phyloP scores from a whole-genome alignment of 257 asterid genomes.

The Oldenlandia corymbosa region DNA sequence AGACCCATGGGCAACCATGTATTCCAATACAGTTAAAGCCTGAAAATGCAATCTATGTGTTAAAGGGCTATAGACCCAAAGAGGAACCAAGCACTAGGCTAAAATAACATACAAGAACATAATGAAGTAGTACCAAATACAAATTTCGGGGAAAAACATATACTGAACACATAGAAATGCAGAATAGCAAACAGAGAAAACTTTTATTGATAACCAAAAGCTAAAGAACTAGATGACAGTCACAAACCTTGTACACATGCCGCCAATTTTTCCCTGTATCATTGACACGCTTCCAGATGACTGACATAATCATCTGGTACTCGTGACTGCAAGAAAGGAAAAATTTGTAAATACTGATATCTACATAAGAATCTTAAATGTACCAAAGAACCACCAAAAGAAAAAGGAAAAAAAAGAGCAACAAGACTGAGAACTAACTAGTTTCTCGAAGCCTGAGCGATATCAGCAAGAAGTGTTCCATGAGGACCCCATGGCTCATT shows the following conservation, averaged over 20 bases:
- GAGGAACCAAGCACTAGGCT: constrained; percentile 7
- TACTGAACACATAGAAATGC: background rate
- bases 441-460: constrained; percentile 84
- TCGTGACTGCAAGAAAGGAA: constrained; percentile 57
- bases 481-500: constrained; percentile 99
- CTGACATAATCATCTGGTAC: constrained; percentile 90
- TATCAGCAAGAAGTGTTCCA: constrained; percentile 88
- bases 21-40: constrained; percentile 89
- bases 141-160: background rate
- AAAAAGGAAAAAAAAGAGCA: too few relatives aligned
- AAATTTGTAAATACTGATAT: constrained; percentile 17
- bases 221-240: background rate
- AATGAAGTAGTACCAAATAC: background rate
- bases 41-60: constrained; percentile 28
- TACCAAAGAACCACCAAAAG: constrained; percentile 8
- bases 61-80: constrained; percentile 11
- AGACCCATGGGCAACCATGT: constrained; percentile 90
- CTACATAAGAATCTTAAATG: constrained; percentile 5
- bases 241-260: constrained; percentile 87
- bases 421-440: constrained; percentile 67
- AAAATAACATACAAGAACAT: background rate
- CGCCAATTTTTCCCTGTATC: constrained; percentile 98
- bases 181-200: background rate
- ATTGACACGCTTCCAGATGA: constrained; percentile 90
- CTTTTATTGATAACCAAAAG: background rate